Evolutionary conservation across 2,329 filamentous ascomycete genomes (phyloP).

Genomic region (Leptographium wingfieldii): DNA sequence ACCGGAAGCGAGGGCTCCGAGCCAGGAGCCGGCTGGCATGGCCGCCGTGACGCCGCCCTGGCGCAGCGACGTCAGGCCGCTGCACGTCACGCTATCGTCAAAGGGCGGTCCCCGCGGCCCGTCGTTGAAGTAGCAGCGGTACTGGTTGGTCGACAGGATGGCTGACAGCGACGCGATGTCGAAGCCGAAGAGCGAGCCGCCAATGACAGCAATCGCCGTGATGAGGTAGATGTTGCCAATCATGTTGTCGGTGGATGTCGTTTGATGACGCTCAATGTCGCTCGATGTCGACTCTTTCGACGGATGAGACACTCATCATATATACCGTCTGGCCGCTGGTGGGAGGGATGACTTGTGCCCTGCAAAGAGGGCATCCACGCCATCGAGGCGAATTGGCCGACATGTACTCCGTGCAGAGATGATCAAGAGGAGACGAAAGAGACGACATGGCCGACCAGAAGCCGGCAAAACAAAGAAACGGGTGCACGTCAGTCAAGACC

Average conservation of each 20-base stretch:
- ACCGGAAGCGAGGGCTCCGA: constrained; percentile 49
- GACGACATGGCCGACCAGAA: too few species aligned
- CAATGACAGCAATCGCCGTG: constrained; percentile 29
- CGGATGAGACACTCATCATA: too few species aligned
- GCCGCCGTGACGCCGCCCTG: constrained; percentile 56
- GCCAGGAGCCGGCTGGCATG: constrained; percentile 59
- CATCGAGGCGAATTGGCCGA: too few species aligned
- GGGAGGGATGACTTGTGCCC: too few species aligned
- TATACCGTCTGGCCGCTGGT: too few species aligned
- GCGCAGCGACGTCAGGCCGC: constrained; percentile 6
- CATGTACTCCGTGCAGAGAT: too few species aligned
- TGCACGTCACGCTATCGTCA: constrained; percentile 3
- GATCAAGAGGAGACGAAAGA: too few species aligned
- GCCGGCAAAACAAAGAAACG: too few species aligned
- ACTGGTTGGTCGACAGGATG: constrained; percentile 28
- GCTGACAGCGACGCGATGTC: constrained; percentile 34
- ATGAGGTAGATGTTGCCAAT: constrained; percentile 29
- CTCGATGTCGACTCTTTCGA: too few species aligned
- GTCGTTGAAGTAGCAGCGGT: constrained; percentile 30
- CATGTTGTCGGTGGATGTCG: not conserved
- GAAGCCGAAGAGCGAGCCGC: constrained; percentile 28
- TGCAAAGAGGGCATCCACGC: too few species aligned
- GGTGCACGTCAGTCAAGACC: not conserved
- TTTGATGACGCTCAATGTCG: too few species aligned
- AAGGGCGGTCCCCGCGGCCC: constrained; percentile 17